Percentiles rank a stretch among this genome's conserved stretches.
Conservation (phyloP, 129 eudicot species). For the Tanacetum coccineum region DNA sequence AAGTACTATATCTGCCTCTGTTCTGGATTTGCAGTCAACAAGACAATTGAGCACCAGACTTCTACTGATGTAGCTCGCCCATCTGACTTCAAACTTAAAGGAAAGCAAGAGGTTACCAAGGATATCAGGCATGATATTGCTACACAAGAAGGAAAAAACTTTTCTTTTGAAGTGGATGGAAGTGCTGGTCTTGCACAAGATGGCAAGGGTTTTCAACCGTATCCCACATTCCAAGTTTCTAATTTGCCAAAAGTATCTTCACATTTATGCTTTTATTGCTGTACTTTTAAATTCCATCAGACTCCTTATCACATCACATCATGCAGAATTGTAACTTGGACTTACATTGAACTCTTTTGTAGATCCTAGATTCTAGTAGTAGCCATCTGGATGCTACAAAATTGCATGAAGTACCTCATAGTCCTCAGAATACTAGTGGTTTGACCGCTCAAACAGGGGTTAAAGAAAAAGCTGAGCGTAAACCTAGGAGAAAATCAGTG, state of each 20-base stretch:
- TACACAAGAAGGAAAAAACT: slow-evolving; percentile 44
- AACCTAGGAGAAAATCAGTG: slow-evolving; percentile 57
- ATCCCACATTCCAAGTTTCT: slow-evolving; percentile 35
- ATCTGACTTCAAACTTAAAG: slow-evolving; percentile 17
- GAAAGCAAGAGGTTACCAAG: slow-evolving; percentile 13
- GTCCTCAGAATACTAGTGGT: slow-evolving; percentile 35
- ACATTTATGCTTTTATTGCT: slow-evolving; percentile 9
- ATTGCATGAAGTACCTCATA: slow-evolving; percentile 28
- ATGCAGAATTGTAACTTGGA: slow-evolving; percentile 14
- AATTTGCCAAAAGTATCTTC: slow-evolving; percentile 27
- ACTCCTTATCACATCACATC: not conserved
- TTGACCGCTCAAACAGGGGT: slow-evolving; percentile 30
- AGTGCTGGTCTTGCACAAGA: slow-evolving; percentile 43
- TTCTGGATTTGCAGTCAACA: slow-evolving; percentile 28
- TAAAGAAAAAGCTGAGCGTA: slow-evolving; percentile 57
- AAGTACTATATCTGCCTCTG: slow-evolving; percentile 7
- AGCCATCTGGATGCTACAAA: slow-evolving; percentile 32
- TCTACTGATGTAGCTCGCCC: slow-evolving; percentile 16
- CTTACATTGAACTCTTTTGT: slow-evolving; percentile 9
- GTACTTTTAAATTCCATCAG: slow-evolving; percentile 17
- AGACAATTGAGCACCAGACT: slow-evolving; percentile 20
- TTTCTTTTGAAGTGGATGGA: slow-evolving; percentile 55
- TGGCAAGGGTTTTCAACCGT: slow-evolving; percentile 38
- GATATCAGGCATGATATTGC: slow-evolving; percentile 33
- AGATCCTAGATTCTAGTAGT: slow-evolving; percentile 42